Evolutionary conservation across 495 filamentous ascomycete species (phyloP).

Genomic region (Xylaria sp.): DNA sequence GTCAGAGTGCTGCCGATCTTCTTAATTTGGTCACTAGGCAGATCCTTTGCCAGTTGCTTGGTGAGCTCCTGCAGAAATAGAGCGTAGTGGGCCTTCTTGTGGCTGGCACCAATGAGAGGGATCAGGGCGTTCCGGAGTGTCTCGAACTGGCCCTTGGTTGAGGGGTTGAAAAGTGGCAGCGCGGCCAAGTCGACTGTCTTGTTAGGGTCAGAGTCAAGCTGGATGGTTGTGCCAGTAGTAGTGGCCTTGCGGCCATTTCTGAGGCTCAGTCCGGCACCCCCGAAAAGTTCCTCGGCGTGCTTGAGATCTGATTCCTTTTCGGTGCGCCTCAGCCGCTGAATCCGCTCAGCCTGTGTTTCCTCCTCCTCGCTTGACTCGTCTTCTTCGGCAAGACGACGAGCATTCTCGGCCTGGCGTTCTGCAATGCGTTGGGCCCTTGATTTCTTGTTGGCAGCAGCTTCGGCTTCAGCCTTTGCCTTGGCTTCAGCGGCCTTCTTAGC

Average conservation of each 20-base stretch:
- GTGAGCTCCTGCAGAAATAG: conserved; percentile 90
- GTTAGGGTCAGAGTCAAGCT: conserved; percentile 73
- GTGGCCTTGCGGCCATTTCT: conserved; percentile 64
- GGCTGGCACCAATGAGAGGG: conserved; percentile 73
- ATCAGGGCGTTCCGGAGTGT: conserved; percentile 74
- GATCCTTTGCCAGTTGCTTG: conserved; percentile 85
- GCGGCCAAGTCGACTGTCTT: conserved; percentile 79
- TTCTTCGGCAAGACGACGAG: conserved; percentile 55
- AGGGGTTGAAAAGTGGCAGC: conserved; percentile 86
- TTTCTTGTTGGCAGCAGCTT: conserved; percentile 94
- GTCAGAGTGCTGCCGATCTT: conserved; percentile 87
- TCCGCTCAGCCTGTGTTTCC: conserved; percentile 70
- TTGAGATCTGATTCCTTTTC: conserved; percentile 90
- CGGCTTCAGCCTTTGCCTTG: conserved; percentile 87
- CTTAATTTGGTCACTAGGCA: conserved; percentile 91
- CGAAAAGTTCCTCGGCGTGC: conserved; percentile 93
- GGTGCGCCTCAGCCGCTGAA: conserved; percentile 73
- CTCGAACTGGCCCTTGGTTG: conserved; percentile 83
- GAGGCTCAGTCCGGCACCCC: conserved; percentile 71
- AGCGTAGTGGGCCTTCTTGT: conserved; percentile 88
- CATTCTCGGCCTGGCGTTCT: conserved; percentile 67
- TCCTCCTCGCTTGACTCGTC: conserved; percentile 64
- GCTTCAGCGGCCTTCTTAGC: conserved; percentile 82
- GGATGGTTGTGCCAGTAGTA: conserved; percentile 66
- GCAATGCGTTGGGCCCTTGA: conserved; percentile 85